Evolutionary conservation across 192 early-diverging fungal genomes (phyloP), one percentile per base, ranked within the genome.

Genomic region (Dissophora globulifera): DNA sequence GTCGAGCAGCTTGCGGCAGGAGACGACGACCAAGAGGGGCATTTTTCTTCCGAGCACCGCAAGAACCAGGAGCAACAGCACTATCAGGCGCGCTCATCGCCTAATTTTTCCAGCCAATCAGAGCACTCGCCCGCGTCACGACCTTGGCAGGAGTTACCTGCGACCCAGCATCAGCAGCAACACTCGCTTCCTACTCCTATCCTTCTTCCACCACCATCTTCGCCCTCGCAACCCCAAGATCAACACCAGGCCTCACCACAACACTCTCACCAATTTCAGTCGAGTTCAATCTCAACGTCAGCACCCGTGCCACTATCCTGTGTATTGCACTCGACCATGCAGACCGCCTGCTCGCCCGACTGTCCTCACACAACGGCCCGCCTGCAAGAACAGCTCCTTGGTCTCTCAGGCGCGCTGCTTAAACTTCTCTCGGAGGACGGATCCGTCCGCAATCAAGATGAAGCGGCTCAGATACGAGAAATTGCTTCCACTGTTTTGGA

Each of bases 91-190:
- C 50, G 53, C 38, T 32, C 52, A 35, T 38, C 4, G 5, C 27
- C 2, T n/a, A 19, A 23, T 46, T 46, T 29, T 7, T 1, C 8
- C 42, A 29, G 43, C 62, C 62, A 65, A 65, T 65, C 62, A 65
- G 31, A 17, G 32, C 20, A 38, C 45, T 25, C 17, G 29, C 0
- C 6, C 4, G 6, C 19, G 45, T 23, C 62, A 65, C 62, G 62
- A 27, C 49, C 62, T 61, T 31, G 42, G 7, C 35, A 38, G 13
- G 35, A 13, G 35, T 9, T 9, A 38, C 35, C 13, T 13, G 13
- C 35, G 35, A 38, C 35, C 35, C 50, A 27, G 22, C 26, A 20
- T 9, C 26, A 54, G 15, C 52, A n/a, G 31, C 32, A 19, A 7
- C 52, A 35, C n/a, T n/a, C n/a, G n/a, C n/a, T n/a, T n/a, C n/a